Percentiles rank a stretch among this genome's conserved stretches.
These are phyloP conservation scores for Lepidium aucheri DNA, from an alignment of 345 rosid species.

Conservation along the genomic window DNA sequence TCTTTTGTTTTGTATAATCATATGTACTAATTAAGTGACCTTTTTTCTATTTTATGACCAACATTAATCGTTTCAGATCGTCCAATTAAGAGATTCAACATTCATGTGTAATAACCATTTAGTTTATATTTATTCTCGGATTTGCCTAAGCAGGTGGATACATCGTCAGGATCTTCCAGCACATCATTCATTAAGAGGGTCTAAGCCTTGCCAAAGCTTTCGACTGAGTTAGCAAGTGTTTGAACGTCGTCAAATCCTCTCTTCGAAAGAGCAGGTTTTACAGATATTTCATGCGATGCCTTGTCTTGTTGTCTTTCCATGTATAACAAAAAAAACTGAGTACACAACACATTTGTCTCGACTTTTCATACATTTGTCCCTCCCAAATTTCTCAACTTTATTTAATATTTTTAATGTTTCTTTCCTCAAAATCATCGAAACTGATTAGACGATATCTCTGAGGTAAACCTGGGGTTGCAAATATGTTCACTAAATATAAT, in stretches of 20 bases:
- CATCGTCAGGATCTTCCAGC: background rate
- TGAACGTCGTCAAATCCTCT: too few species aligned
- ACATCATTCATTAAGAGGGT: background rate
- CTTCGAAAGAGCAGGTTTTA: background rate
- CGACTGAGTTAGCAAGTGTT: too few species aligned
- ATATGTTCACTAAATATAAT: background rate
- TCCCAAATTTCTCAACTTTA: background rate
- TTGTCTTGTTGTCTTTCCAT: background rate
- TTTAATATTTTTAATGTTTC: background rate
- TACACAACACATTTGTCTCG: constrained; percentile 13
- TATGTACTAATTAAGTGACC: background rate
- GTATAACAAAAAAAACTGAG: background rate
- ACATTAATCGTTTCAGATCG: too few species aligned
- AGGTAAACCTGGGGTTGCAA: background rate
- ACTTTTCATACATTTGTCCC: constrained; percentile 5
- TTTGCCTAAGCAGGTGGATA: background rate
- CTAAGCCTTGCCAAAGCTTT: background rate
- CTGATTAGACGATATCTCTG: background rate
- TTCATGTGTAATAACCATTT: too few species aligned
- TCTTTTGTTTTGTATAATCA: background rate
- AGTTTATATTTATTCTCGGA: too few species aligned
- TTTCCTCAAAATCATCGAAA: constrained; percentile 17
- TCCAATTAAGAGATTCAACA: too few species aligned
- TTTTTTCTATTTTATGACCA: background rate
- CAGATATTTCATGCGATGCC: background rate